Conservation (phyloP, 2,329 filamentous ascomycete species). For the Xylaria sp. region DNA sequence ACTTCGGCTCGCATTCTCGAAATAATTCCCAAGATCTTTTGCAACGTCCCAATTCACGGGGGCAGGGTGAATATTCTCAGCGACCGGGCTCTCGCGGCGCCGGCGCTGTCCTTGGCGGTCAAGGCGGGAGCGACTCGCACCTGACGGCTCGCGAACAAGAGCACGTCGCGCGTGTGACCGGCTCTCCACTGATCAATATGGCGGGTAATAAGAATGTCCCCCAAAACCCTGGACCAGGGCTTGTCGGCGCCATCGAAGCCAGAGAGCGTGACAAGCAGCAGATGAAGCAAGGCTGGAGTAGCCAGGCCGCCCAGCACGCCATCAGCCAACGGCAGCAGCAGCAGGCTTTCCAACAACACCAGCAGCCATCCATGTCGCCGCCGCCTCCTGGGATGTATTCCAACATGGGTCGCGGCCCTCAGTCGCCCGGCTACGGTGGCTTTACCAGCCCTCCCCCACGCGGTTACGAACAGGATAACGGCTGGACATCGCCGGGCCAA, state of each 20-base stretch:
- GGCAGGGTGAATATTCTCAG: constrained; percentile 50
- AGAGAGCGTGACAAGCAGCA: constrained; percentile 77
- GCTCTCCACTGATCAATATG: constrained; percentile 73
- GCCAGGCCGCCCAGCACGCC: constrained; percentile 72
- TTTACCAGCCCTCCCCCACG: constrained; percentile 33
- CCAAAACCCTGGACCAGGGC: constrained; percentile 57
- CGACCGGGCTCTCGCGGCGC: constrained; percentile 59
- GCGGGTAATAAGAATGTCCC: constrained; percentile 56
- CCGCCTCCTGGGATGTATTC: constrained; percentile 39
- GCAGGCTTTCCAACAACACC: constrained; percentile 44
- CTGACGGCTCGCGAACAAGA: constrained; percentile 89
- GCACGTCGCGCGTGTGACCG: constrained; percentile 81
- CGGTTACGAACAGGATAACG: constrained; percentile 39
- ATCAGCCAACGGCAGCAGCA: constrained; percentile 69
- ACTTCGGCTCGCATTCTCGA: constrained; percentile 46
- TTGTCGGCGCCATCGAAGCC: constrained; percentile 79
- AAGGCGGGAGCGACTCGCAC: constrained; percentile 54
- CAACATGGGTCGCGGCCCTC: constrained; percentile 33
- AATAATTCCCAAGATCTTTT: constrained; percentile 47
- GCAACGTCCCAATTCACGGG: constrained; percentile 48
- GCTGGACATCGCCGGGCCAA: constrained; percentile 34
- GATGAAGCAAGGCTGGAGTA: constrained; percentile 69
- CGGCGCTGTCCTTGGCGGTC: constrained; percentile 49
- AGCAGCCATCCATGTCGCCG: constrained; percentile 34
- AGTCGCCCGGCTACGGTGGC: constrained; percentile 29